phyloP scores from a whole-genome alignment of 2,329 filamentous ascomycete species.

The Cercospora brassicicola region DNA sequence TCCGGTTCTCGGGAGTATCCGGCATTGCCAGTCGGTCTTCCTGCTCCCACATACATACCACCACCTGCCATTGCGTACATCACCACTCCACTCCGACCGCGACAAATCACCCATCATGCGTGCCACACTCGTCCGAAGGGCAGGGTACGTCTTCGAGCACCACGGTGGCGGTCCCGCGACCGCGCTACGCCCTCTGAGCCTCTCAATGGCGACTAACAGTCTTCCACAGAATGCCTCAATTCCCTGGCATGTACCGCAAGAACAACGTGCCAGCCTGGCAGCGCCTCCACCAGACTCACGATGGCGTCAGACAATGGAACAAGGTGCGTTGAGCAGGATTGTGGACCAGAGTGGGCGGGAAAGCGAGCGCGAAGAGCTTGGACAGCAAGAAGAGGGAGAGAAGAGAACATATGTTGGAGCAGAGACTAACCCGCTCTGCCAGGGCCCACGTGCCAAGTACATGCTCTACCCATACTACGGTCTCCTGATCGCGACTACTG shows the following conservation, averaged over 20 bases:
- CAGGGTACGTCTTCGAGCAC: slow-evolving; percentile 8
- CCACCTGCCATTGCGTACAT: neutral
- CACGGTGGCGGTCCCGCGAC: neutral
- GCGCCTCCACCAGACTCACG: slow-evolving; percentile 71
- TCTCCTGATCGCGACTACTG: slow-evolving; percentile 45
- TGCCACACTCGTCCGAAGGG: slow-evolving; percentile 17
- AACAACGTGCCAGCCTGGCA: slow-evolving; percentile 77
- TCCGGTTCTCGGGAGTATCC: neutral
- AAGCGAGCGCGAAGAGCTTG: neutral
- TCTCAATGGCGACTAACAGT: slow-evolving; percentile 9
- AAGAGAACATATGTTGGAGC: neutral
- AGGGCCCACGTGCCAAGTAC: slow-evolving; percentile 65
- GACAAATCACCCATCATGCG: slow-evolving; percentile 17
- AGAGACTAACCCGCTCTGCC: slow-evolving; percentile 25
- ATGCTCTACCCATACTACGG: slow-evolving; percentile 68
- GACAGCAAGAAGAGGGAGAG: neutral
- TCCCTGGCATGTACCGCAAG: slow-evolving; percentile 61
- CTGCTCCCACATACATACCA: neutral
- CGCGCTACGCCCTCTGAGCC: slow-evolving; percentile 1
- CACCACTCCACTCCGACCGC: slow-evolving; percentile 2
- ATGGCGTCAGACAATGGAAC: slow-evolving; percentile 71
- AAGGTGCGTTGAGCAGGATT: slow-evolving; percentile 61
- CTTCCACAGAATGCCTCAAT: slow-evolving; percentile 20
- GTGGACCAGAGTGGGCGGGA: neutral
- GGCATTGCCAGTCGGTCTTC: neutral